Evolutionary conservation across 116 monocot genomes (phyloP).

Genomic region (Iris pallida): DNA sequence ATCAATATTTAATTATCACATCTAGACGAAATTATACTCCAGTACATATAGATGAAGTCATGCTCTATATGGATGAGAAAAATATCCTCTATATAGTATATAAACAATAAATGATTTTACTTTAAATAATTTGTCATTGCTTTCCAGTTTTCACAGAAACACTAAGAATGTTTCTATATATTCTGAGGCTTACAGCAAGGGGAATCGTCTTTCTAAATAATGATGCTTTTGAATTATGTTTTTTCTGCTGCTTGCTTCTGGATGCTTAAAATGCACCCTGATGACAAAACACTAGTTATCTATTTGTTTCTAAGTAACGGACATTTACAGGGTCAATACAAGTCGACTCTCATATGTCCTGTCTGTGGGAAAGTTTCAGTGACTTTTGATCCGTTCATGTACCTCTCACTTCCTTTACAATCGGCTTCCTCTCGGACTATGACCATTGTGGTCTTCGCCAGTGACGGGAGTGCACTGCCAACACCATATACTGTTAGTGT

Average conservation of each 20-base stretch:
- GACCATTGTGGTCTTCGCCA: constrained; percentile 67
- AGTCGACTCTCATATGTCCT: constrained; percentile 95
- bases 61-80: too few relatives aligned
- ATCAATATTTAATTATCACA: too few relatives aligned
- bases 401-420: constrained; percentile 95
- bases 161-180: neutral
- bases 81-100: too few relatives aligned
- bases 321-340: constrained; percentile 89
- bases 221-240: neutral
- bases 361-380: constrained; percentile 94
- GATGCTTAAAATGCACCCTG: constrained; percentile 6
- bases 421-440: constrained; percentile 70
- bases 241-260: constrained; percentile 8
- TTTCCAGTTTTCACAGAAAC: too few relatives aligned
- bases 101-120: too few relatives aligned
- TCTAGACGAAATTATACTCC: too few relatives aligned
- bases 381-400: constrained; percentile 99
- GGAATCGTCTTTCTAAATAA: neutral
- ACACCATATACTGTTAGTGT: constrained; percentile 87
- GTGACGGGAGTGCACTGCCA: constrained; percentile 73
- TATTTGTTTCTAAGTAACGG: constrained; percentile 17
- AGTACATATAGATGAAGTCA: too few relatives aligned
- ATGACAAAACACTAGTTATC: neutral
- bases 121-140: too few relatives aligned
- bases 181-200: neutral